These are phyloP conservation scores for Aspergillus sp. DNA, from an alignment of 2,329 filamentous ascomycete species.

Conservation along the genomic window DNA sequence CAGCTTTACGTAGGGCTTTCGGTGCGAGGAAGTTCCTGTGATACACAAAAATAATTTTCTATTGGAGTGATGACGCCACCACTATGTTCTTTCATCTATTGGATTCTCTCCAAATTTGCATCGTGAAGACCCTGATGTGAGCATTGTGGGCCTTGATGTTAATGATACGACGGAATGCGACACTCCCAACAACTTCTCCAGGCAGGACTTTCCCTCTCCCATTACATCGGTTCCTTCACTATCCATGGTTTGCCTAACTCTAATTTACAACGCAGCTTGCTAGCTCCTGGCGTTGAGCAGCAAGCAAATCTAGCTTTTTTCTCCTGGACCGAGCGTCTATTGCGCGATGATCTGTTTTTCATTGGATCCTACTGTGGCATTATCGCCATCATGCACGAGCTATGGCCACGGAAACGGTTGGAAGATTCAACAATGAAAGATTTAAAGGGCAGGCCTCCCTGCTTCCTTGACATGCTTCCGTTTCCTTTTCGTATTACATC, in stretches of 20 bases:
- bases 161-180: constrained; percentile 34
- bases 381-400: constrained; percentile 22
- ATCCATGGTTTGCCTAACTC: constrained; percentile 19
- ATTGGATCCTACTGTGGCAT: constrained; percentile 33
- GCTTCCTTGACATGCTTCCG: constrained; percentile 5
- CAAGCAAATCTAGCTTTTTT: constrained; percentile 12
- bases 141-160: constrained; percentile 15
- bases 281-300: constrained; percentile 1
- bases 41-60: background rate
- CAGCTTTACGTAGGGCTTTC: background rate
- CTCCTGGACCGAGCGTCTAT: constrained; percentile 13
- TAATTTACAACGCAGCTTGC: constrained; percentile 16
- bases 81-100: constrained; percentile 2
- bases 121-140: constrained; percentile 10
- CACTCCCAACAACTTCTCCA: constrained; percentile 21
- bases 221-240: constrained; percentile 19
- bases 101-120: background rate
- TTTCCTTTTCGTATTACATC: constrained; percentile 19
- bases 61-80: constrained; percentile 19
- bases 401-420: constrained; percentile 19
- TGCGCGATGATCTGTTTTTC: constrained; percentile 16
- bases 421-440: constrained; percentile 10
- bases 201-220: constrained; percentile 3
- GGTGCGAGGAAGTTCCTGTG: no score
- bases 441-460: constrained; percentile 29